These are phyloP conservation scores for Cystoisospora suis DNA, from an alignment of 169 alveolate species.

Conservation along the genomic window DNA sequence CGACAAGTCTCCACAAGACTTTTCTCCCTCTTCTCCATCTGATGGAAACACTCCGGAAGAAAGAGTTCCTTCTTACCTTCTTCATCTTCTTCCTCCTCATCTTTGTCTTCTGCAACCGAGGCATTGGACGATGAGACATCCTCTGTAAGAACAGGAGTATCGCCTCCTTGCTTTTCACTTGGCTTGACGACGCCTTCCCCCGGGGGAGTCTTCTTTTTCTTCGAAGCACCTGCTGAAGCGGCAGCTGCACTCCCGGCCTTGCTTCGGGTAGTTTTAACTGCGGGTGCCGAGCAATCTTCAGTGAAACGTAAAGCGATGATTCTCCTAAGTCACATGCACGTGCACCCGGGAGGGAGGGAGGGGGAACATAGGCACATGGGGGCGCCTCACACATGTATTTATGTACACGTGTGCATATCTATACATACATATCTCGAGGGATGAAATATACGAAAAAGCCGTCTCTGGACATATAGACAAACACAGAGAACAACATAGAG, in stretches of 20 bases:
- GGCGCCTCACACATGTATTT: background rate
- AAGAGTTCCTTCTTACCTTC: background rate
- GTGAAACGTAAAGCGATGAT: conserved; percentile 13
- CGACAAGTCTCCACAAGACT: too few species aligned
- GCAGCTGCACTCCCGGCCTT: background rate
- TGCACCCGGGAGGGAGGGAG: background rate
- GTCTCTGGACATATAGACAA: background rate
- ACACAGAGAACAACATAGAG: background rate
- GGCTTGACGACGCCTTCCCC: background rate
- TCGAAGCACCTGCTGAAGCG: background rate
- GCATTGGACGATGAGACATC: background rate
- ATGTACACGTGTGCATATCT: background rate
- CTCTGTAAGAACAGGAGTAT: background rate
- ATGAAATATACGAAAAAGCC: background rate
- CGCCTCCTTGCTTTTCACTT: background rate
- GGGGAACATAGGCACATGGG: background rate
- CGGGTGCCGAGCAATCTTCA: background rate
- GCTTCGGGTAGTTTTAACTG: background rate
- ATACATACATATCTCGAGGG: background rate
- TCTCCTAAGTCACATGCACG: background rate
- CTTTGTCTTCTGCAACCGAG: background rate
- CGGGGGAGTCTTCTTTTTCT: background rate
- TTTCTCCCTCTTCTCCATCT: background rate
- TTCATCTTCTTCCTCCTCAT: background rate
- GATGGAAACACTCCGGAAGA: background rate